These are phyloP conservation scores for Hibiscus syriacus DNA, from an alignment of 345 rosid genomes.

Conservation along the genomic window DNA sequence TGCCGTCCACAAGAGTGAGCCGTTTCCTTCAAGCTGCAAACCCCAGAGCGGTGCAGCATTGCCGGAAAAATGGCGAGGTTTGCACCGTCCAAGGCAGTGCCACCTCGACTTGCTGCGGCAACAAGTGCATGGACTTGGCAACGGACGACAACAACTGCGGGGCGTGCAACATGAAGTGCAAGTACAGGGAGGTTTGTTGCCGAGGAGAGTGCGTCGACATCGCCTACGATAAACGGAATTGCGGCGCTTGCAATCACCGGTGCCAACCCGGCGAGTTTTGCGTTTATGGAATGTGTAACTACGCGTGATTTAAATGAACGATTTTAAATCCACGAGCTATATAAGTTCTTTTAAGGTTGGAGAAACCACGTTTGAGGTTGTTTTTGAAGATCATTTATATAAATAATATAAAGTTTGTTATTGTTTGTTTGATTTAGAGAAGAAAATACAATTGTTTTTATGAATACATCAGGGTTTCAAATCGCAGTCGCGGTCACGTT, in stretches of 20 bases:
- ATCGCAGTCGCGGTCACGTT: too few relatives aligned
- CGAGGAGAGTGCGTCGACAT: conserved; percentile 56
- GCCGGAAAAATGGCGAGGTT: conserved; percentile 32
- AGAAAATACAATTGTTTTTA: too few relatives aligned
- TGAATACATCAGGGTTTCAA: too few relatives aligned
- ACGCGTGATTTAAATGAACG: too few relatives aligned
- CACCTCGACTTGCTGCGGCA: conserved; percentile 59
- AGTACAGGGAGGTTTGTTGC: conserved; percentile 53
- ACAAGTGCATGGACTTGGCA: conserved; percentile 57
- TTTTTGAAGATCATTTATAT: too few relatives aligned
- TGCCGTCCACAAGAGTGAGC: conserved; percentile 33
- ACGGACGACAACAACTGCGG: conserved; percentile 62
- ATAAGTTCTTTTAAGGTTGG: too few relatives aligned
- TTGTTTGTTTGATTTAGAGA: too few relatives aligned
- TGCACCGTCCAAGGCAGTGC: conserved; percentile 34
- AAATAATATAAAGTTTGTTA: too few relatives aligned
- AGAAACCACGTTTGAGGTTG: too few relatives aligned
- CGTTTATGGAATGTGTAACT: conserved; percentile 65
- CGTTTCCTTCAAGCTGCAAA: conserved; percentile 53
- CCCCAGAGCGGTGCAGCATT: conserved; percentile 64
- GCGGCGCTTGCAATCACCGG: conserved; percentile 57
- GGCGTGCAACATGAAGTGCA: conserved; percentile 56
- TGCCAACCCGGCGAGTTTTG: conserved; percentile 38
- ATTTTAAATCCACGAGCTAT: too few relatives aligned
- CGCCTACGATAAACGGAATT: conserved; percentile 61